Evolutionary conservation across 2,329 filamentous ascomycete species (phyloP), one percentile per base, ranked within the genome.

Genomic region (Fusarium fracticaudum): DNA sequence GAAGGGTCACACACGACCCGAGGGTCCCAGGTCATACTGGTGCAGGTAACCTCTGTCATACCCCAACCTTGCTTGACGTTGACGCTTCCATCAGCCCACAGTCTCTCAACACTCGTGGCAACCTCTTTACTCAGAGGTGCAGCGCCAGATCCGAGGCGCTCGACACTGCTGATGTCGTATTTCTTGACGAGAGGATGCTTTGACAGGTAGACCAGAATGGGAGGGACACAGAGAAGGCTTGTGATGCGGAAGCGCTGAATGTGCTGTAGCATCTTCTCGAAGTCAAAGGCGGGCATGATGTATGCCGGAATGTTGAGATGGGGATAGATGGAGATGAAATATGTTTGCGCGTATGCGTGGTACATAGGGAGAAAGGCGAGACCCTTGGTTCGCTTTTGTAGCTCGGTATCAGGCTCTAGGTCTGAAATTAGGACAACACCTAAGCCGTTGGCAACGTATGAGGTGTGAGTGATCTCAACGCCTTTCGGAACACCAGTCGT

Each of bases 401-500:
- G 83, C 29, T 81, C 81, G 40, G 84, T 86, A 5, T 89, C 85
- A 0, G 86, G 84, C 18, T 87, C 80, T 26, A 89, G 78, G 72
- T 85, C 82, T 4, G 68, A 38, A 1, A 77, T 38, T 4, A 57
- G 38, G 29, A 87, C 84, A n/a, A 90, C 88, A 61, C 93, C 90
- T 12, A 84, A 76, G 72, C 90, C 88, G 78, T 96, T 96, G 67
- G 93, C 87, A 41, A 95, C 88, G 76, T 94, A 94, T 72, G 93
- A 92, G 59, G 85, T 84, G 81, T 97, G 94, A 18, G 90, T 90
- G 70, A 96, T 92, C 82, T 93, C 91, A 14, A 96, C 94, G 13
- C 94, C 94, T 79, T 96, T 97, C 6, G 94, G 93, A 3, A 94
- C 86, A 4, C 94, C 94, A 0, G 94, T 96, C 13, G 92, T 95